Evolutionary conservation across 1,284 basidiomycete genomes (phyloP), one percentile per base, ranked within the genome.

Genomic region (Leccinum subspadiceum): DNA sequence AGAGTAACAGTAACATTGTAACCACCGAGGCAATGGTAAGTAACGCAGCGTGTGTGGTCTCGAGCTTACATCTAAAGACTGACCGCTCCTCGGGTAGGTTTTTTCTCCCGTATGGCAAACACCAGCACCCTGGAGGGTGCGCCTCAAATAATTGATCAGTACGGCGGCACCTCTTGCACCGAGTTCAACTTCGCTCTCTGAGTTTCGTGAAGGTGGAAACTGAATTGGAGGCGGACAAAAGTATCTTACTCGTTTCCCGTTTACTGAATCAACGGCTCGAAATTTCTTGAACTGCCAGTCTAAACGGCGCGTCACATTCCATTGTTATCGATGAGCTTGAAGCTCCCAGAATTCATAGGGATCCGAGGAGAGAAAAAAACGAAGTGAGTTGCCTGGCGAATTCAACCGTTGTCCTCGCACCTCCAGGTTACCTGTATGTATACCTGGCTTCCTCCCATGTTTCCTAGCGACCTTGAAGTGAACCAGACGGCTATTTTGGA

Each of bases 201-300:
- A 41, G 7, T 17, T 41, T 41, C 2, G n/a, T 1, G 17, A 17
- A 44, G 17, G 9, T 17, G 41, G 41, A 0, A 44, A 5, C 17
- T 17, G n/a, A 5, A 10, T 44, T 5, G 2, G 41, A 44, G 41
- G 41, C 9, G 2, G 10, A 44, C 17, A 44, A 5, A 17, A 12
- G 17, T 12, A 44, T 12, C 17, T 44, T 20, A 20, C 1, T 1
- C 5, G 39, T 41, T 17, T 17, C 39, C n/a, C 10, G 2, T 44
- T 44, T 10, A 20, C 17, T 20, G 17, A 44, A 0, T 17, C 17
- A 44, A 44, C 9, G 8, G 10, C n/a, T 44, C 5, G 5, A 44
- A 20, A 10, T 0, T 41, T 10, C 1, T 10, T 0, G 9, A 41
- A 41, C 17, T 0, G 4, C 17, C 1, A 6, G 41, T 41, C n/a